phyloP scores from a whole-genome alignment of 495 filamentous ascomycete genomes.

The Tuber borchii region DNA sequence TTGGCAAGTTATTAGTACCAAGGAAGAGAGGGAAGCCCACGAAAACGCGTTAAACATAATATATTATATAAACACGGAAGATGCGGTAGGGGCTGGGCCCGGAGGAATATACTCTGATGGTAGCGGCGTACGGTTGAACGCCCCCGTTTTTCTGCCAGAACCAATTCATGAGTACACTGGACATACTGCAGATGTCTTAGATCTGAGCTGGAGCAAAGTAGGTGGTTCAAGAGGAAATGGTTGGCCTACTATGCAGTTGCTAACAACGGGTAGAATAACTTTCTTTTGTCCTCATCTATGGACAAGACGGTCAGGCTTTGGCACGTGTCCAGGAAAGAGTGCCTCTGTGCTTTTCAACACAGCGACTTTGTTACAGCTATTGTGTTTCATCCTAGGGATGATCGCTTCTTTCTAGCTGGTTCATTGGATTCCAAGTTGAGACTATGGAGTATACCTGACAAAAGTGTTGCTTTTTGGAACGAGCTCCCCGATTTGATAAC shows the following conservation, averaged over 20 bases:
- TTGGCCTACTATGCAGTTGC: slow-evolving; percentile 5
- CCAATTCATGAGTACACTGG: slow-evolving; percentile 74
- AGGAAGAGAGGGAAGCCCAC: slow-evolving; percentile 66
- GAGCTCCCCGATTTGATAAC: slow-evolving; percentile 84
- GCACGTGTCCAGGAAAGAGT: slow-evolving; percentile 80
- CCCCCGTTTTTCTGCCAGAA: slow-evolving; percentile 80
- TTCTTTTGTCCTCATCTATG: slow-evolving; percentile 93
- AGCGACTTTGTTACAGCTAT: slow-evolving; percentile 94
- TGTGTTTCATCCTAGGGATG: slow-evolving; percentile 88
- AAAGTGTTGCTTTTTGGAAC: slow-evolving; percentile 80
- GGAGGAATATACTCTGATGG: slow-evolving; percentile 42
- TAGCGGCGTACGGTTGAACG: slow-evolving; percentile 60
- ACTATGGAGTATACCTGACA: slow-evolving; percentile 96
- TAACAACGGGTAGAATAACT: slow-evolving; percentile 64
- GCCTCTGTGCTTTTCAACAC: slow-evolving; percentile 92
- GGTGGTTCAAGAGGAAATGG: slow-evolving; percentile 16
- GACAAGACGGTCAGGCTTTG: slow-evolving; percentile 95
- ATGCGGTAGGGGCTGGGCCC: slow-evolving; percentile 48
- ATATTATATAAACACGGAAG: slow-evolving; percentile 48
- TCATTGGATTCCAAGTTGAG: slow-evolving; percentile 87
- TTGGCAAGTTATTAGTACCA: slow-evolving; percentile 80
- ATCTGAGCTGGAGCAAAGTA: slow-evolving; percentile 94
- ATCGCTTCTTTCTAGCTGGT: slow-evolving; percentile 93
- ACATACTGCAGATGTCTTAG: slow-evolving; percentile 80
- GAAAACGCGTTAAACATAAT: slow-evolving; percentile 47